Evolutionary conservation across 495 filamentous ascomycete genomes (phyloP).

Genomic region (Penicillium argentinense): DNA sequence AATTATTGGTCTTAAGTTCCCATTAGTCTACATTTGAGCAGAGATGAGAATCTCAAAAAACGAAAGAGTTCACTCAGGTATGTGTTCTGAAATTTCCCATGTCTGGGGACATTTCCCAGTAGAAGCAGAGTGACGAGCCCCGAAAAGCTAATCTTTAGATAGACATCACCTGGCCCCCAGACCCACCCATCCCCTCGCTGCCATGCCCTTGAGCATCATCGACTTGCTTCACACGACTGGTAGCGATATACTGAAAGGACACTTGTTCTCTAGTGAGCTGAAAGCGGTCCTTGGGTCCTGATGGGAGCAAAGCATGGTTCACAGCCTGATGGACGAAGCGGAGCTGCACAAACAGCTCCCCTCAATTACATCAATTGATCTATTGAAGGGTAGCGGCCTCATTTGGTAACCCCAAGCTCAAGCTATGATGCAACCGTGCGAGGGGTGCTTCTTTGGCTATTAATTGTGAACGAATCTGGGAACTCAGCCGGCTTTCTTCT

Average conservation of each 20-base stretch:
- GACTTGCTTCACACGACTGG: constrained; percentile 15
- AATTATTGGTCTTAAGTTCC: too few species aligned
- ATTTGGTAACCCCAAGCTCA: constrained; percentile 10
- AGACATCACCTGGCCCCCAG: constrained; percentile 12
- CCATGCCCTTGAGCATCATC: constrained; percentile 23
- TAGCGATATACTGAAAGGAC: constrained; percentile 7
- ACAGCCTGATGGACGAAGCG: constrained; percentile 1
- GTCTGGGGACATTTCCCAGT: too few species aligned
- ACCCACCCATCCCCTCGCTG: constrained; percentile 11
- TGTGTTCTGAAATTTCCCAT: too few species aligned
- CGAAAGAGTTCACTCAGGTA: too few species aligned
- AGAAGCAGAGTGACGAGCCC: constrained; percentile 11
- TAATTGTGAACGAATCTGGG: constrained; percentile 12
- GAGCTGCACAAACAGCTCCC: not conserved
- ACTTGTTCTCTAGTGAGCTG: constrained; percentile 7
- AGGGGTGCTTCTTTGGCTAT: constrained; percentile 2
- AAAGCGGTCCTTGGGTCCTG: constrained; percentile 12
- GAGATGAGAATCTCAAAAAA: too few species aligned
- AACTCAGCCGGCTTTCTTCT: not conserved
- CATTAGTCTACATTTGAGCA: too few species aligned
- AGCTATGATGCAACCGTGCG: constrained; percentile 25
- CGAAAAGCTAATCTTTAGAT: constrained; percentile 8
- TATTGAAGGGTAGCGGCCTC: not conserved
- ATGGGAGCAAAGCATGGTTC: constrained; percentile 4
- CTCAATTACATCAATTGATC: constrained; percentile 1